These are phyloP conservation scores for Madurella fahalii DNA, from an alignment of 2,329 filamentous ascomycete genomes.

Conservation along the genomic window DNA sequence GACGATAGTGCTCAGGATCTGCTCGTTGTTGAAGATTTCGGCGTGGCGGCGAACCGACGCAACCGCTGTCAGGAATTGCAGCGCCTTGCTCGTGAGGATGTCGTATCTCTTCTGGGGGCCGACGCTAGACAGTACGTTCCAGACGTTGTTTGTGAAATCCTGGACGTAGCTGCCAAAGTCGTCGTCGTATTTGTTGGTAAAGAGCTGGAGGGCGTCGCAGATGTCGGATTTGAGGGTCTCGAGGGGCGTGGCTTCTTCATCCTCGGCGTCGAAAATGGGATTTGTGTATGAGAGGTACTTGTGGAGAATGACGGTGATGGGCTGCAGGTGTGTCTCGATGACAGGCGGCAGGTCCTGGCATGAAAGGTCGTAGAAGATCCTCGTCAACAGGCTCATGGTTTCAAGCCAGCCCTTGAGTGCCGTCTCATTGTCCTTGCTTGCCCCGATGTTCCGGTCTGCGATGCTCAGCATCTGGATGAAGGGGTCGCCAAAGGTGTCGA, in stretches of 20 bases:
- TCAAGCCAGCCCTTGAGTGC: constrained; percentile 74
- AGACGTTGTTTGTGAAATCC: constrained; percentile 84
- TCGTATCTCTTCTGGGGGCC: constrained; percentile 91
- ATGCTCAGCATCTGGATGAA: constrained; percentile 76
- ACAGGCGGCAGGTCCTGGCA: constrained; percentile 92
- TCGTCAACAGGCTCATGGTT: constrained; percentile 81
- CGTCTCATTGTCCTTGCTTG: constrained; percentile 70
- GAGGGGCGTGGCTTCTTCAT: constrained; percentile 84
- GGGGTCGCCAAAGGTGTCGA: constrained; percentile 75
- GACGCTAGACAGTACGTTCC: constrained; percentile 83
- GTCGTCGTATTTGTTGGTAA: constrained; percentile 92
- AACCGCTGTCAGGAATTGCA: constrained; percentile 91
- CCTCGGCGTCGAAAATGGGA: constrained; percentile 73
- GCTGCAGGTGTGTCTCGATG: constrained; percentile 82
- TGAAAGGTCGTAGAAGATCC: constrained; percentile 94
- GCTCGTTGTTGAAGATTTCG: constrained; percentile 76
- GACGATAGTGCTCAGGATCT: constrained; percentile 77
- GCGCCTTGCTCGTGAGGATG: constrained; percentile 84
- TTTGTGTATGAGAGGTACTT: constrained; percentile 93
- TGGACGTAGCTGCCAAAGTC: constrained; percentile 78
- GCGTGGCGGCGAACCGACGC: constrained; percentile 75
- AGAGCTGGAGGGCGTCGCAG: constrained; percentile 84
- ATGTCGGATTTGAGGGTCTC: constrained; percentile 92
- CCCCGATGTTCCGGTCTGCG: constrained; percentile 67
- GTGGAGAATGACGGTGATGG: constrained; percentile 75